Evolutionary conservation across 2,329 filamentous ascomycete genomes (phyloP), one percentile per base, ranked within the genome.

Genomic region (Talaromyces sp.): DNA sequence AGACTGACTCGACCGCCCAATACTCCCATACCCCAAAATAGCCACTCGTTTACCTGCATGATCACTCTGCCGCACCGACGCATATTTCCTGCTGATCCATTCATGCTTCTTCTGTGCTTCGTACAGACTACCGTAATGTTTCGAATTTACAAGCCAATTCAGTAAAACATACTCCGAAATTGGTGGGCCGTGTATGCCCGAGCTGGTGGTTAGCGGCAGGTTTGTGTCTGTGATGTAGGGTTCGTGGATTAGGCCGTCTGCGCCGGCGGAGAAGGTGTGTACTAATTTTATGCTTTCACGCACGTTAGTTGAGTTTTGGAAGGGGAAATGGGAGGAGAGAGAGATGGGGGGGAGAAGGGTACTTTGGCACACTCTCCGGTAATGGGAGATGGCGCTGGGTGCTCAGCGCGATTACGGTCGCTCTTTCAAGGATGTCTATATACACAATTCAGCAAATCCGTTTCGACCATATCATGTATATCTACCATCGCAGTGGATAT

Each of bases 101-200:
- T 76, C 68, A 66, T 84, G 84, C 68, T 81, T 73, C 67, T 85
- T 85, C 74, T 90, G 88, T 67, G 81, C 79, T 58, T 88, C 82
- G 59, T 88, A 82, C n/a, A 86, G 73, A 37, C 75, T 59, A 50
- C 82, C 79, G 72, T 86, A 87, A 31, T 82, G 78, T 67, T 87
- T 85, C n/a, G 80, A 82, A 27, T 84, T 79, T n/a, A 84, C 80
- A 2, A 89, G 77, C 62, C 84, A 82, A 69, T 87, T 88, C 81
- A 89, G 81, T 33, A 89, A 75, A 13, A 87, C 84, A 87, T 87
- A 90, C 77, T 90, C 88, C 0, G 87, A 81, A 59, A 90, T 90
- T 64, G 87, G 86, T 0, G 88, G 87, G 1, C 85, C 86, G 70
- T 87, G 86, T 56, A 88, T 83, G 27, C 86, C 79, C 4, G 81